These are phyloP conservation scores for Aspergillaceae sp. DNA, from an alignment of 2,329 filamentous ascomycete genomes.

Conservation along the genomic window DNA sequence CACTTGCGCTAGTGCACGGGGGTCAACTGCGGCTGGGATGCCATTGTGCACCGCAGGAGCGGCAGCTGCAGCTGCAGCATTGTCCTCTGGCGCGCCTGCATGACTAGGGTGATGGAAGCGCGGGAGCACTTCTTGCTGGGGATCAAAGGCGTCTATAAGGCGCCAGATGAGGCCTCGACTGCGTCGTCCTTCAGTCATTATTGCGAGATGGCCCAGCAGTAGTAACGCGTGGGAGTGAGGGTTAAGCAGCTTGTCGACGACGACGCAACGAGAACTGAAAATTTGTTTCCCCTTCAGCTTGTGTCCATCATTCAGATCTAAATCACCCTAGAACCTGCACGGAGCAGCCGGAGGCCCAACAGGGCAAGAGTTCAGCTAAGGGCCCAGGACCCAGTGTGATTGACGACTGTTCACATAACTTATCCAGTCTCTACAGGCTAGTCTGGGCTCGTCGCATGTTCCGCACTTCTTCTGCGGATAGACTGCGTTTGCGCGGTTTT, in stretches of 20 bases:
- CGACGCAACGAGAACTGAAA: neutral
- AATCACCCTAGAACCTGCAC: neutral
- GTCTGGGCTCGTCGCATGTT: too few species aligned
- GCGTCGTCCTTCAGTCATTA: neutral
- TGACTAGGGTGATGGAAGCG: neutral
- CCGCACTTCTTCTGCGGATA: too few species aligned
- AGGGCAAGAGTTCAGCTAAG: neutral
- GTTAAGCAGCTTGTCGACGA: neutral
- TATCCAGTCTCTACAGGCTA: too few species aligned
- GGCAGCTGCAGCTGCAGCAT: neutral
- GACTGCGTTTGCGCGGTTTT: too few species aligned
- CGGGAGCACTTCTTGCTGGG: neutral
- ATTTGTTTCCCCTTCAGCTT: neutral
- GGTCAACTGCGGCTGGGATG: neutral
- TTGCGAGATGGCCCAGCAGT: neutral
- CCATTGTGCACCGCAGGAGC: neutral
- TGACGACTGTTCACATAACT: too few species aligned
- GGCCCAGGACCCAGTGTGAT: neutral
- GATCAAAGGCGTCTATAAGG: neutral
- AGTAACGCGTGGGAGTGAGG: neutral
- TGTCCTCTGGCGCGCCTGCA: neutral
- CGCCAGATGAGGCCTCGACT: neutral
- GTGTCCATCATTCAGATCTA: neutral
- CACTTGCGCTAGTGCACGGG: neutral
- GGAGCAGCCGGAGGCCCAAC: neutral